Evolutionary conservation across 2,329 filamentous ascomycete genomes (phyloP), one percentile per base, ranked within the genome.

Genomic region (Aspergillus udagawae): DNA sequence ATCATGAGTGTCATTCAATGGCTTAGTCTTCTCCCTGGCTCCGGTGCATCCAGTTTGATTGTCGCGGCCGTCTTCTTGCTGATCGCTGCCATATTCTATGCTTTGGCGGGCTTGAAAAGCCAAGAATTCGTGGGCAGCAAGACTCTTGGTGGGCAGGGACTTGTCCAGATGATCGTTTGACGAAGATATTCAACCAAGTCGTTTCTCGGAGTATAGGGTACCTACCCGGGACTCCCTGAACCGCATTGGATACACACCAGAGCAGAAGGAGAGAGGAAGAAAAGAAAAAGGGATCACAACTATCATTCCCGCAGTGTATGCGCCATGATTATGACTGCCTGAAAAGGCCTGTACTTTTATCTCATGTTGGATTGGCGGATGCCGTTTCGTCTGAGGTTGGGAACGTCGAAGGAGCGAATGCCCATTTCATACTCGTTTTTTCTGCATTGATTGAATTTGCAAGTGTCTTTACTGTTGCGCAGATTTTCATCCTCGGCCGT

Each of bases 101-200:
- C 71, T 17, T 65, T 80, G 42, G 77, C 77, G 21, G 77, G 67
- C 38, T 38, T 78, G 55, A 79, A 70, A 65, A 75, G 72, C 48
- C 77, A 79, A 59, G 77, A 79, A 21, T 79, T 79, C 53, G 70
- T 77, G 25, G 71, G 76, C 78, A 97, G 92, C 83, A 97, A 97
- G 85, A 97, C 93, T 17, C 82, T 99, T 53, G 94, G 94, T 64
- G 94, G 94, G 53, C 88, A 91, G 65, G 93, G 93, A 53, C 89
- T 97, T 65, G 94, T 92, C 61, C 92, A 97, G 81, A 97, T 97
- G 93, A 97, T 97, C 77, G 92, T 97, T 70, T 96, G 65, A 65
- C 55, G 28, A 23, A 29, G 25, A 48, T 58, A 47, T 23, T 23
- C 44, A 14, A 47, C 10, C 23, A 23, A 45, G n/a, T 51, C 23